Percentiles rank a stretch among this genome's conserved stretches.
Conservation (phyloP, 2,329 filamentous ascomycete species). For the Fusarium sp. region DNA sequence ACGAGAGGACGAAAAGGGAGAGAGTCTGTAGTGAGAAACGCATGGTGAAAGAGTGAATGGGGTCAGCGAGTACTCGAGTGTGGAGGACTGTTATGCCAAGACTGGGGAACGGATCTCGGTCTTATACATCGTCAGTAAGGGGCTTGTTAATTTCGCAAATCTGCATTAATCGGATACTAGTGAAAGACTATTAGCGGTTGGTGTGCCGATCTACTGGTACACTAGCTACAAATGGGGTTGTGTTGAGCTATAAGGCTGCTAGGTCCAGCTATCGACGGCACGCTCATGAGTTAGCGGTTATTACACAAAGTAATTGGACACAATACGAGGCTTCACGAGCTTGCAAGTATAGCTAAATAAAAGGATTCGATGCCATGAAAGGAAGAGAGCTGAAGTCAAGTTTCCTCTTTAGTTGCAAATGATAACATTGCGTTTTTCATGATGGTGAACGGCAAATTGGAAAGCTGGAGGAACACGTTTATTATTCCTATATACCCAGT, state of each 20-base stretch:
- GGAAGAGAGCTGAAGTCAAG: too few species aligned
- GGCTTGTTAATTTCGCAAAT: neutral
- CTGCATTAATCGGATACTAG: neutral
- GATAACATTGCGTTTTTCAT: too few species aligned
- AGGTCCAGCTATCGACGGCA: neutral
- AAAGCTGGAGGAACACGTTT: too few species aligned
- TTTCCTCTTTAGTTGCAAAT: too few species aligned
- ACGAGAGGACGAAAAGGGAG: rapidly evolving
- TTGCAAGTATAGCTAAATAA: too few species aligned
- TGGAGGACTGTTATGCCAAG: neutral
- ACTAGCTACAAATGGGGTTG: neutral
- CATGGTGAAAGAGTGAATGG: neutral
- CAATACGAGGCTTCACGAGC: neutral
- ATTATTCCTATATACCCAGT: too few species aligned
- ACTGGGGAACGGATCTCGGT: neutral
- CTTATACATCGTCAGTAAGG: neutral
- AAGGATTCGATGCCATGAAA: rapidly evolving
- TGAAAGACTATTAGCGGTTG: neutral
- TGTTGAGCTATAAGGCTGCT: neutral
- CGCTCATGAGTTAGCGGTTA: neutral
- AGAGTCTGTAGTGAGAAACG: rapidly evolving
- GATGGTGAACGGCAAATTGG: too few species aligned
- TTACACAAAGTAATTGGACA: neutral
- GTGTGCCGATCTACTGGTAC: neutral
- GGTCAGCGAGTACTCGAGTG: neutral